phyloP scores from a whole-genome alignment of 2,329 filamentous ascomycete species.

The Grosmannia serpens region DNA sequence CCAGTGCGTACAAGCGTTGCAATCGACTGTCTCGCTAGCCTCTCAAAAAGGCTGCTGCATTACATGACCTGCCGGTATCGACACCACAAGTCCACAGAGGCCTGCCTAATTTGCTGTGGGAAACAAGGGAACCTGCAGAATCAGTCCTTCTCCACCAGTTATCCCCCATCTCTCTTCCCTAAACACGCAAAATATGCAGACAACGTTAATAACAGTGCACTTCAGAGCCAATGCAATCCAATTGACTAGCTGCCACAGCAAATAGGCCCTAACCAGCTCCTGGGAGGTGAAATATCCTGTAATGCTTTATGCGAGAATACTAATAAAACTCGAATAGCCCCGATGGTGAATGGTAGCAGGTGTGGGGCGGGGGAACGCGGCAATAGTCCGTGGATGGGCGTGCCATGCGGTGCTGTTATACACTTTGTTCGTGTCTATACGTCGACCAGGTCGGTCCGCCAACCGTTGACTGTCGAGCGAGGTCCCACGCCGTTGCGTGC shows the following conservation, averaged over 20 bases:
- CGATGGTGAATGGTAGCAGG: not conserved
- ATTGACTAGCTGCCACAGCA: not conserved
- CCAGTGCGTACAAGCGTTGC: too few relatives aligned
- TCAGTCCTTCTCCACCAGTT: too few relatives aligned
- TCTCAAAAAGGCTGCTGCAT: not conserved
- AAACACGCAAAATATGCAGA: too few relatives aligned
- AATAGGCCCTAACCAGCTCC: not conserved
- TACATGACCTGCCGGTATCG: not conserved
- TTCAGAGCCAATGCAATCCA: not conserved
- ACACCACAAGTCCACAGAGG: too few relatives aligned
- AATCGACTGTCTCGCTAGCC: too few relatives aligned
- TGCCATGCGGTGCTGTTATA: not conserved
- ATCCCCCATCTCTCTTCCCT: too few relatives aligned
- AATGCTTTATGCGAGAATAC: not conserved
- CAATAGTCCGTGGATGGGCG: too few relatives aligned
- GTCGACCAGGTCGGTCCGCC: conserved; percentile 7
- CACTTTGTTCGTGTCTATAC: not conserved
- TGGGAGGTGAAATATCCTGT: not conserved
- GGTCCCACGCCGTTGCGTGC: conserved; percentile 5
- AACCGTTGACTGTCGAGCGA: conserved; percentile 13
- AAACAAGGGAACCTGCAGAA: too few relatives aligned
- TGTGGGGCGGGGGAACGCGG: not conserved
- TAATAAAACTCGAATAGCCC: not conserved
- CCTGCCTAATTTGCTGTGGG: too few relatives aligned
- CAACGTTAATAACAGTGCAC: too few relatives aligned